These are phyloP conservation scores for Trypanosoma caninum DNA, from an alignment of 208 protist genomes.

Conservation along the genomic window DNA sequence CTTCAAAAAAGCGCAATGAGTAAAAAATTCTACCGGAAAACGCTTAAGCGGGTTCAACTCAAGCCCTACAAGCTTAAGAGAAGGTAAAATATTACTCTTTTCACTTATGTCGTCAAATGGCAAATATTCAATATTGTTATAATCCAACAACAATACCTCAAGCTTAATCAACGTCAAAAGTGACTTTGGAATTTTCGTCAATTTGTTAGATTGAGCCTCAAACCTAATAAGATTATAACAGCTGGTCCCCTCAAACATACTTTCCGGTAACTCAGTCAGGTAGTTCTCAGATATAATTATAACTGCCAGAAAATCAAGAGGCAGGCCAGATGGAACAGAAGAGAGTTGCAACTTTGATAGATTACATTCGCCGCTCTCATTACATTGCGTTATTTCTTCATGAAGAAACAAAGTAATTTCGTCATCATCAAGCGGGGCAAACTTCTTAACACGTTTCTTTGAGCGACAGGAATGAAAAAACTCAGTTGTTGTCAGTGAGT, in stretches of 20 bases:
- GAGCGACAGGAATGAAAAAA: too few species aligned
- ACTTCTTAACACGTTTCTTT: not conserved
- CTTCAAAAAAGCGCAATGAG: conserved; percentile 44
- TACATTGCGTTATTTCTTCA: conserved; percentile 46
- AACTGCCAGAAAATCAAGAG: conserved; percentile 32
- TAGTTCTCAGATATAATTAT: conserved; percentile 66
- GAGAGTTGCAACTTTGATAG: conserved; percentile 48
- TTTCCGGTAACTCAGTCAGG: conserved; percentile 34
- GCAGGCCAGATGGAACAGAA: conserved; percentile 32
- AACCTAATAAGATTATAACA: conserved; percentile 38
- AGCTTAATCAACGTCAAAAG: conserved; percentile 64
- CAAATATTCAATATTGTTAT: conserved; percentile 45
- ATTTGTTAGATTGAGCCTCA: conserved; percentile 67
- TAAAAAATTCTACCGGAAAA: conserved; percentile 69
- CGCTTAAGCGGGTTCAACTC: conserved; percentile 64
- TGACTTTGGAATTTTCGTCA: conserved; percentile 45
- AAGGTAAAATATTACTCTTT: conserved; percentile 34
- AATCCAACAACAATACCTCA: conserved; percentile 64
- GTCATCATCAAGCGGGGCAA: not conserved
- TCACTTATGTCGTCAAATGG: conserved; percentile 17
- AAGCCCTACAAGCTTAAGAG: conserved; percentile 46
- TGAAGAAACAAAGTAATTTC: conserved; percentile 28
- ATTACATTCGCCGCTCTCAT: conserved; percentile 48
- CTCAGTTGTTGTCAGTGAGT: too few species aligned
- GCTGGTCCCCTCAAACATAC: conserved; percentile 39